Conservation (phyloP, 345 rosid species). For the Kandelia obovata region DNA sequence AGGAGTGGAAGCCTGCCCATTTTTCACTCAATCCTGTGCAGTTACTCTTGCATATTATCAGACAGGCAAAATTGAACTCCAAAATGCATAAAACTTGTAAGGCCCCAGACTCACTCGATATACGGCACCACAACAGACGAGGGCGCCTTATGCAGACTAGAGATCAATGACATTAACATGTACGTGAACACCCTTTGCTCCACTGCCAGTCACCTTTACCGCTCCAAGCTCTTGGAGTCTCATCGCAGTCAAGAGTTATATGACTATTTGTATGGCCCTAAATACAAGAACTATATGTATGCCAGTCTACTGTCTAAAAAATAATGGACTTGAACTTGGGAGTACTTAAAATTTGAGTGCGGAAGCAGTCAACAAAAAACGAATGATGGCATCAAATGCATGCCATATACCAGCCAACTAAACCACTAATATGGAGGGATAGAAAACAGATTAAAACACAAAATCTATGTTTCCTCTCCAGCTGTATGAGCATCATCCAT, state of each 20-base stretch:
- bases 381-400: neutral
- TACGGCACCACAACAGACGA: no score
- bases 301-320: neutral
- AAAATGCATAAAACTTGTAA: no score
- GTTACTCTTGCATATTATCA: constrained; percentile 40
- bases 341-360: neutral
- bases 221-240: neutral
- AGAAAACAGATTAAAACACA: neutral
- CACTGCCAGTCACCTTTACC: neutral
- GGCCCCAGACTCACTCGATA: no score
- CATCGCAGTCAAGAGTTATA: neutral
- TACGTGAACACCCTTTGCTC: no score
- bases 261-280: neutral
- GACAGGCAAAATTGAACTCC: no score
- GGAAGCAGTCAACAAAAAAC: no score
- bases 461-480: constrained; percentile 31
- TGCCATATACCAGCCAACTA: neutral
- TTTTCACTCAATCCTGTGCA: constrained; percentile 61
- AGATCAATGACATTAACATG: no score
- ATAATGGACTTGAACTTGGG: neutral
- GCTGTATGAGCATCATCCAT: constrained; percentile 47
- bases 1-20: constrained; percentile 41
- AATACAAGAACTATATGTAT: neutral
- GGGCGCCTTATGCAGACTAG: no score
- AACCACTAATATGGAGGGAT: neutral